Base-by-base conservation (phyloP, 164 flowering plant species). In the Cinnamomum chago region DNA sequence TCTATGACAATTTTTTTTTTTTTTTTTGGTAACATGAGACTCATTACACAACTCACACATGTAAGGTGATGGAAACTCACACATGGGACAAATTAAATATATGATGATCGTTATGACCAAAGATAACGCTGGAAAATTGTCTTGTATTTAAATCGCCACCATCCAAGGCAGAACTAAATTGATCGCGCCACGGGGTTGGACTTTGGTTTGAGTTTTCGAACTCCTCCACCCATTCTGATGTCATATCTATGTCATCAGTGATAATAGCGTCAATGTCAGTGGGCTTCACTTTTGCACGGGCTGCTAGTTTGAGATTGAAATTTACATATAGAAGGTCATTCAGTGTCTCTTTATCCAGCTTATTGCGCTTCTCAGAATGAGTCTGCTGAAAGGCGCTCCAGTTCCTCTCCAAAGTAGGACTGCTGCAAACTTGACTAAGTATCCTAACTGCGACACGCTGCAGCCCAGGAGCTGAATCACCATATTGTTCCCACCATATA, bases 161-260 rank as follows among this genome's bases (percentile, higher is more conserved):
- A 80, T 94, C 97, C 76, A 90, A 72, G 72, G 90, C 83, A 62
- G 97, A 81, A 69, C 92, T 90, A 72, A 87, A 90, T 2, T 93
- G 88, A 79, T 89, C 98, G 55, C 88, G 97, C 97, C 98, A 92
- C 81, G 87, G 96, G 24, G 89, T 80, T 24, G 91, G 92, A 80
- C 84, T 86, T 2, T 88, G 88, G 72, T 73, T 86, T 2, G 89
- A 88, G 72, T 73, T 90, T 73, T 94, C 98, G 65, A 77, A 76
- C 85, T 92, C 98, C 77, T 92, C 98, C 58, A 91, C 97, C 97
- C 97, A 94, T 76, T 94, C 97, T 3, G 97, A 94, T 50, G 95
- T 90, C 98, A 94, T 92, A 69, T 94, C 98, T 52, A 94, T 88
- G 82, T 92, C 97, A 55, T 94, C 95, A 76, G 82, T 81, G 65